Conservation (phyloP, 2,329 filamentous ascomycete species). For the Neopestalotiopsis clavispora region DNA sequence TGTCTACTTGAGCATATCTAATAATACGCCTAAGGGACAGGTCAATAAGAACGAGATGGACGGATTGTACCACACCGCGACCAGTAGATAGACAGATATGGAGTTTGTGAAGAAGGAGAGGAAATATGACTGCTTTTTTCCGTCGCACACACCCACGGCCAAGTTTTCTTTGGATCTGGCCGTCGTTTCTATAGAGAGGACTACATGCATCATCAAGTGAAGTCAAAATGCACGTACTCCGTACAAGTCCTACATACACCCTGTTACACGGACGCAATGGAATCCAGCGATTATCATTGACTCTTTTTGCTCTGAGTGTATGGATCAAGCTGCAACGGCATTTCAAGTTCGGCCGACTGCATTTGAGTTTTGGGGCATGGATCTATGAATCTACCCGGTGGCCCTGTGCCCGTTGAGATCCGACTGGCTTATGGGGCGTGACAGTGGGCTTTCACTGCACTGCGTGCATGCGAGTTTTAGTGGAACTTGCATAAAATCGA, state of each 20-base stretch:
- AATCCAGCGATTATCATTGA: neutral
- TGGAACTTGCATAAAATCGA: neutral
- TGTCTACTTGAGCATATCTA: neutral
- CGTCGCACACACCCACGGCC: neutral
- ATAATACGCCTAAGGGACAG: neutral
- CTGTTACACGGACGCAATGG: neutral
- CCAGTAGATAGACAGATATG: constrained; percentile 1
- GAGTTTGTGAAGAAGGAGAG: neutral
- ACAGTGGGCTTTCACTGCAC: neutral
- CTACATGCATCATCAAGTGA: no score
- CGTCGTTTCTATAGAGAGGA: neutral
- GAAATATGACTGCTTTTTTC: neutral
- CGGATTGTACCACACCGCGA: neutral
- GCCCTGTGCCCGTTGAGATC: neutral
- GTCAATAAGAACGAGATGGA: neutral
- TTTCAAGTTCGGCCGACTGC: constrained; percentile 11
- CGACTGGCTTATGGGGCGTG: neutral
- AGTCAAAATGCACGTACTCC: neutral
- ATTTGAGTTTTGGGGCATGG: neutral
- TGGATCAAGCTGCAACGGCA: neutral
- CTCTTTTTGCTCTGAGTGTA: neutral
- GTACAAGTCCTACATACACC: neutral
- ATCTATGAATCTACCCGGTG: constrained; percentile 6
- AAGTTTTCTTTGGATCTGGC: neutral
- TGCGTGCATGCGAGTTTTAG: neutral